phyloP scores from a whole-genome alignment of 2,329 filamentous ascomycete genomes.

The Xylariaceae sp. region DNA sequence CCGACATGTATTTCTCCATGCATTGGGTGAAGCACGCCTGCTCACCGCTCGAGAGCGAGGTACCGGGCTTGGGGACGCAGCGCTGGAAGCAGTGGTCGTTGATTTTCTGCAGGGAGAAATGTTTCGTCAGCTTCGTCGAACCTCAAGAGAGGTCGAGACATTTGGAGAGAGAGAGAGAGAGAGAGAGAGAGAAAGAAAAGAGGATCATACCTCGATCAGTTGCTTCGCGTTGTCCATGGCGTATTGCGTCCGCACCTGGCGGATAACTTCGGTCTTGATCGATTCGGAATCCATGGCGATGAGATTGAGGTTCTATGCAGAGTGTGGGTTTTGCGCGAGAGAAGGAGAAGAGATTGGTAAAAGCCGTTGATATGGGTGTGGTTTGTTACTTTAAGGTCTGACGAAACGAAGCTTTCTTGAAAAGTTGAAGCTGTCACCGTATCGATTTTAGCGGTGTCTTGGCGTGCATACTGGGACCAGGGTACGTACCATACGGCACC shows the following conservation, averaged over 20 bases:
- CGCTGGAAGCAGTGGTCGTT: conserved; percentile 83
- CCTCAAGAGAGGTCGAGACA: not conserved
- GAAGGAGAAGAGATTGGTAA: not conserved
- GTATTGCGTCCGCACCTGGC: conserved; percentile 68
- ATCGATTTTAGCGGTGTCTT: conserved; percentile 10
- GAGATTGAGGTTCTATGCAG: conserved; percentile 27
- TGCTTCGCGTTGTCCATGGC: conserved; percentile 72
- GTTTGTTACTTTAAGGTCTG: not conserved
- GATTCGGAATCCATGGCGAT: conserved; percentile 62
- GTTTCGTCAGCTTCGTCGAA: conserved; percentile 1
- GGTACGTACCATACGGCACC: too few species aligned
- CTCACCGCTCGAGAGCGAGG: conserved; percentile 71
- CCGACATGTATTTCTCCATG: conserved; percentile 85
- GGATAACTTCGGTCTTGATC: conserved; percentile 68
- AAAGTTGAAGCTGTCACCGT: conserved; percentile 19
- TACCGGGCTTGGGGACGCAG: conserved; percentile 74
- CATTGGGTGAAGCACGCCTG: conserved; percentile 75
- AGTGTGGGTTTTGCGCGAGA: not conserved
- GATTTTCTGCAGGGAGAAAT: conserved; percentile 64
- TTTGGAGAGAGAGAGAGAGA: not conserved
- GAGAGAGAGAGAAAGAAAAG: not conserved
- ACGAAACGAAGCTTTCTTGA: conserved; percentile 17
- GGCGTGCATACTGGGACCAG: conserved; percentile 6
- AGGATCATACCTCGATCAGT: conserved; percentile 68
- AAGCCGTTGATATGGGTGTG: not conserved